Evolutionary conservation across 2,329 filamentous ascomycete genomes (phyloP), one percentile per base, ranked within the genome.

Genomic region (Cladosporium austrohemisphaericum): DNA sequence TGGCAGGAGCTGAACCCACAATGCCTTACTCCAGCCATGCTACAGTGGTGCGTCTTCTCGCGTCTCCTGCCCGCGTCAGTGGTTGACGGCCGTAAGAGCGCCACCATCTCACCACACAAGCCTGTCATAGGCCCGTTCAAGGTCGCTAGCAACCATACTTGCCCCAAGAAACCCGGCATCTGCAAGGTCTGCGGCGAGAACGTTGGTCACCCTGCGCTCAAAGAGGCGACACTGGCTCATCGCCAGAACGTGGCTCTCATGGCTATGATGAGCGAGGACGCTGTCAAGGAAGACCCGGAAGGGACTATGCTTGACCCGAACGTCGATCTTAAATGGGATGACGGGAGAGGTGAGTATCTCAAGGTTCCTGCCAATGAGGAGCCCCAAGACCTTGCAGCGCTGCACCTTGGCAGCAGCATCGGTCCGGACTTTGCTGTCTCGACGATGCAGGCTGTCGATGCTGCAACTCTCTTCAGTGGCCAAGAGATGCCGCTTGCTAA

Each of bases 1-100:
- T 52, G 50, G 44, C 36, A 48, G 5, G 52, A 56, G 31, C 49
- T 56, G 14, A 56, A 56, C 23, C 54, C 52, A 7, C 40, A 41
- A 8, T 52, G 50, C n/a, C 36, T 56, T 25, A 32, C 9, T 10
- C 43, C 46, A 8, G 14, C n/a, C 3, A 32, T 35, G n/a, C 33
- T 55, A 20, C 49, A 52, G 28, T 41, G 16, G 29, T 35, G 29
- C 16, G 20, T 41, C 7, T 23, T 13, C 14, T 19, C n/a, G 10
- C 37, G 22, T 14, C n/a, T 49, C 19, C 18, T 49, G n/a, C 46
- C 46, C 5, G 37, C 46, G 1, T 41, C 29, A 18, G n/a, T 49
- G n/a, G 29, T 41, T 9, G 25, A 33, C 16, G 28, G 14, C 20
- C 26, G 14, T 28, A 36, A 28, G 19, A 41, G 37, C 31, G n/a